These are phyloP conservation scores for Sclerotinia borealis DNA, from an alignment of 2,329 filamentous ascomycete species.

Conservation along the genomic window DNA sequence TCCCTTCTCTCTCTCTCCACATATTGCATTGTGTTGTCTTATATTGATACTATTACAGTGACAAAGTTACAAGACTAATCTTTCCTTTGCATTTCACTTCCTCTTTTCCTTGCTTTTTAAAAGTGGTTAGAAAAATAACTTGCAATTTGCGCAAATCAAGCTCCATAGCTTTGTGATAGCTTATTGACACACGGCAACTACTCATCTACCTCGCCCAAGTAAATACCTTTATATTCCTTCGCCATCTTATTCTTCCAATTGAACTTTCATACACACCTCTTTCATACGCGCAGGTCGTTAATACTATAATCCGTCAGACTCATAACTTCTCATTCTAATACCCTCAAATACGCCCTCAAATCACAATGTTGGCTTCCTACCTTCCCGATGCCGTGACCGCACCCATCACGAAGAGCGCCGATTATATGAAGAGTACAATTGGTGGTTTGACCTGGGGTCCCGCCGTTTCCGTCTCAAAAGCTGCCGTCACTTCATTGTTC, in stretches of 20 bases:
- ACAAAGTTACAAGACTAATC: not conserved
- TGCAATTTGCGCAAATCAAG: not conserved
- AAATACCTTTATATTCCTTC: not conserved
- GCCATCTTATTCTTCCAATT: not conserved
- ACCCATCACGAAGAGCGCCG: slow-evolving; percentile 36
- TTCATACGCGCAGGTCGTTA: not conserved
- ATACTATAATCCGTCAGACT: not conserved
- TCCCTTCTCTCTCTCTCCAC: not conserved
- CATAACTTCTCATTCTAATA: not conserved
- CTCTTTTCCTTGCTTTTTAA: not conserved
- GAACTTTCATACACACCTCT: not conserved
- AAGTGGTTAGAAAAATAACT: too few relatives aligned
- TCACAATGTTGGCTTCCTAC: slow-evolving; percentile 28
- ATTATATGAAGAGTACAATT: slow-evolving; percentile 37
- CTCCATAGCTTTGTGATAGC: not conserved
- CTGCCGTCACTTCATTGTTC: slow-evolving; percentile 41
- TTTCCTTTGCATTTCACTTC: not conserved
- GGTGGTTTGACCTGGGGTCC: slow-evolving; percentile 39
- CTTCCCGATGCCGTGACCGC: slow-evolving; percentile 35
- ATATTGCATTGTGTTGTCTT: not conserved
- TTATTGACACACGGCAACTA: not conserved
- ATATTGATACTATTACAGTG: not conserved
- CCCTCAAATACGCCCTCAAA: not conserved
- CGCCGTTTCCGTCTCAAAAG: slow-evolving; percentile 37
- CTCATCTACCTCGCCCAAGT: not conserved